phyloP scores from a whole-genome alignment of 352 stramenopile species.

The Aphanomyces astaci region DNA sequence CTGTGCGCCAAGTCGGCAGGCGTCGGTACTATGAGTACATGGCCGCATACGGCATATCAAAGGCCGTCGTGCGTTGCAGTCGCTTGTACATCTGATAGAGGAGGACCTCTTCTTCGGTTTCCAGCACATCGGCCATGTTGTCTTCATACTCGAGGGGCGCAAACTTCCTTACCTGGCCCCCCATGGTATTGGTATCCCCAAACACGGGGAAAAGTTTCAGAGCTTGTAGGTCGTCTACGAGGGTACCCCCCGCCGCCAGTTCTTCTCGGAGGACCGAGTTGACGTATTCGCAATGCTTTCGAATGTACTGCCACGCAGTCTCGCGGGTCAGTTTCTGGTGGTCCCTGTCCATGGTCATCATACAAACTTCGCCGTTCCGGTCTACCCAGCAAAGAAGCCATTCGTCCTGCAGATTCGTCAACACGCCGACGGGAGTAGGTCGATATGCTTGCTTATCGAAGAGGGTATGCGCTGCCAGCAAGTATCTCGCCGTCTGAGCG shows the following conservation, averaged over 20 bases:
- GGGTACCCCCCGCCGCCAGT: background rate
- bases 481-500: background rate
- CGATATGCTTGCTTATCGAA: background rate
- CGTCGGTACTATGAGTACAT: slow-evolving; percentile 2
- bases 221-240: background rate
- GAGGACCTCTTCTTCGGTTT: background rate
- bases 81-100: background rate
- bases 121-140: background rate
- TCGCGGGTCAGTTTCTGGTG: background rate
- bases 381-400: background rate
- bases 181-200: background rate
- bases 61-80: background rate
- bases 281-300: background rate
- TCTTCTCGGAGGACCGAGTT: background rate
- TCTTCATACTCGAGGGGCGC: background rate
- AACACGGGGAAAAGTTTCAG: background rate
- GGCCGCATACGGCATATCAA: background rate
- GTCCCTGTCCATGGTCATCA: background rate
- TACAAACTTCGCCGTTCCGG: background rate
- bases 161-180: no score
- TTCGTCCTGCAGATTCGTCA: background rate
- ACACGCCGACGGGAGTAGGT: background rate
- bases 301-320: background rate
- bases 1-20: no score
- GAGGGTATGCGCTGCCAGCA: background rate